Evolutionary conservation across 2,329 filamentous ascomycete species (phyloP), one percentile per base, ranked within the genome.

Genomic region (Calycina marina): DNA sequence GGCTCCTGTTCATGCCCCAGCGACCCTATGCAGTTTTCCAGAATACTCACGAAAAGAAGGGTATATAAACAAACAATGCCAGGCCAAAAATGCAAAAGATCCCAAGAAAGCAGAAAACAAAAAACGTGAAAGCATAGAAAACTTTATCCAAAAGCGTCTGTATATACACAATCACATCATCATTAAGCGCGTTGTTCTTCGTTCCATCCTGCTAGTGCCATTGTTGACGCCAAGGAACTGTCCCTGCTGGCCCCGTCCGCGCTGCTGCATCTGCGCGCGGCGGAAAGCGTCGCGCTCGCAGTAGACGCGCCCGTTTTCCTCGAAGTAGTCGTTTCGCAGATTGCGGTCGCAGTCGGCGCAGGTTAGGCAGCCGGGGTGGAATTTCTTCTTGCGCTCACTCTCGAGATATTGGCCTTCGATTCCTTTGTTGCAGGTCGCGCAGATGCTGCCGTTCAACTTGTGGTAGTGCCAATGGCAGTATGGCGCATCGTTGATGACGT

Each of bases 391-490:
- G 24, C 62, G 56, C 46, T 84, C 80, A 17, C 90, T 92, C 53
- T 93, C 85, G 22, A 94, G 64, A 48, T 93, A 98, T 45, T 86
- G 77, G 0, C 90, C 90, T 56, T 98, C 90, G 44, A 98, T 96
- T 10, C 90, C 90, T 8, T 64, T 63, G 41, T 80, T 69, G 54
- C 90, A 98, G 17, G 67, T 68, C 11, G 70, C 69, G 53, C 90
- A 98, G 1, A 94, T 60, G 28, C 83, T 93, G 31, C 79, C 78
- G 47, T 96, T 96, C 18, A 90, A 67, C 53, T 80, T 71, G 58
- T 98, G 90, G 53, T 96, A 98, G 56, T 96, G 85, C 30, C 77
- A 74, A 44, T 84, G 78, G 56, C 90, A 96, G 57, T 88, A 94
- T 0, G 90, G 90, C 37, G 73, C 67, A 56, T 98, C 84, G 42